Evolutionary conservation across 192 early-diverging fungal genomes (phyloP), one percentile per base, ranked within the genome.

Genomic region (Podila verticillata): DNA sequence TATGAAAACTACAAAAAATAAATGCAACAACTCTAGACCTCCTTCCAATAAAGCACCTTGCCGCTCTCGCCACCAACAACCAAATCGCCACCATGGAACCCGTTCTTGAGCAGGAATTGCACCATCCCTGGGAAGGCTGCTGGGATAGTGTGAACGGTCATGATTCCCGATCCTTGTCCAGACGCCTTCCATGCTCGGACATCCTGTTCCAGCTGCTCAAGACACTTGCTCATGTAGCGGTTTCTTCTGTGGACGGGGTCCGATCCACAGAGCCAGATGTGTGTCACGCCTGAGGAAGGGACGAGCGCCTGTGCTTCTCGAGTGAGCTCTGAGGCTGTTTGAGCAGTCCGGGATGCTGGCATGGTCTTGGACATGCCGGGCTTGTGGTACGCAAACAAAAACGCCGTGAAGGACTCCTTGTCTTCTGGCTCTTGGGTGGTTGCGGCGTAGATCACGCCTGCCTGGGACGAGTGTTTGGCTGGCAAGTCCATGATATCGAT

Each of bases 261-360:
- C 9, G 77, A 80, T 32, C 77, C 77, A 26, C 77, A 80, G 20
- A 80, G 70, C 77, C 77, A 80, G 56, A 80, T 80, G 54, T 80
- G 77, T 1, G 77, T 72, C 4, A 63, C 77, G 5, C 77, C 77
- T 13, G 39, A 57, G 4, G 44, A 60, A 15, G 77, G 0, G 29
- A 66, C 54, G 19, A 72, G 12, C 9, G 48, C 65, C 26, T 68
- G 60, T 12, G 70, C 62, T 32, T 72, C 65, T 12, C 20, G 20
- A 15, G 70, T 56, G 9, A 51, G 51, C 34, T 44, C 28, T 2
- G 17, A 22, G 7, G n/a, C 15, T 5, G 54, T 7, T 1, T 44
- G 24, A 44, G 36, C 20, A 15, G 24, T 47, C 24, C 36, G 28
- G 0, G 59, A 28, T 1, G 75, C 36, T 12, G 64, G 29, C 13